A percentile compares a stretch with the other conserved stretches of the same genome.
Conservation (phyloP, 2,329 filamentous ascomycete genomes). For the Cladophialophora immunda region DNA sequence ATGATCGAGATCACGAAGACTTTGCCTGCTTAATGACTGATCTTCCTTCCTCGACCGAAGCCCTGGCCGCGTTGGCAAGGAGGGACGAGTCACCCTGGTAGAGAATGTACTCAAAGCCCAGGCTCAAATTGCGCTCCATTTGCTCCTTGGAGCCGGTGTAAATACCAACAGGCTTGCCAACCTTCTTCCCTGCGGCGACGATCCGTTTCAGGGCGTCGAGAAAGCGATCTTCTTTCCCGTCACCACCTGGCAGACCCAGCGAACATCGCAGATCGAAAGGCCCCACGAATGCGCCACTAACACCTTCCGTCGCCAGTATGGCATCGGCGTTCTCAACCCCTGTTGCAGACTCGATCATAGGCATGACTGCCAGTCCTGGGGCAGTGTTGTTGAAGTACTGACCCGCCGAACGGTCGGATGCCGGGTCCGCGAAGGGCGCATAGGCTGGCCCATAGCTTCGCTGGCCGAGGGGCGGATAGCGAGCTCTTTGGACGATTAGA, state of each 20-base stretch:
- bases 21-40: slow-evolving; percentile 1
- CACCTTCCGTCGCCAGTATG: background rate
- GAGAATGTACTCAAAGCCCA: slow-evolving; percentile 5
- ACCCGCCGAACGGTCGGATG: background rate
- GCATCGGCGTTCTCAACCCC: slow-evolving; percentile 2
- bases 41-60: background rate
- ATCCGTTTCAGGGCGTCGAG: slow-evolving; percentile 2
- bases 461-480: slow-evolving; percentile 63
- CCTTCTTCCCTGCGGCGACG: background rate
- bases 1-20: background rate
- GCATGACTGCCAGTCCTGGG: background rate
- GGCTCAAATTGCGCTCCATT: slow-evolving; percentile 1
- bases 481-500: slow-evolving; percentile 60
- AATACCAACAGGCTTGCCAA: background rate
- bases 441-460: slow-evolving; percentile 58
- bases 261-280: slow-evolving; percentile 8
- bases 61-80: background rate
- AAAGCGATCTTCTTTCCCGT: slow-evolving; percentile 1
- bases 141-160: background rate
- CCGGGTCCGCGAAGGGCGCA: slow-evolving; percentile 20
- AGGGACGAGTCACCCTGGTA: slow-evolving; percentile 3
- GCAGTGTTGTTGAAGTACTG: background rate
- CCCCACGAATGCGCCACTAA: background rate
- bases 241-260: background rate
- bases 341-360: slow-evolving; percentile 1